Base-by-base conservation (phyloP, 257 asterid species). In the Pogostemon cablin region DNA sequence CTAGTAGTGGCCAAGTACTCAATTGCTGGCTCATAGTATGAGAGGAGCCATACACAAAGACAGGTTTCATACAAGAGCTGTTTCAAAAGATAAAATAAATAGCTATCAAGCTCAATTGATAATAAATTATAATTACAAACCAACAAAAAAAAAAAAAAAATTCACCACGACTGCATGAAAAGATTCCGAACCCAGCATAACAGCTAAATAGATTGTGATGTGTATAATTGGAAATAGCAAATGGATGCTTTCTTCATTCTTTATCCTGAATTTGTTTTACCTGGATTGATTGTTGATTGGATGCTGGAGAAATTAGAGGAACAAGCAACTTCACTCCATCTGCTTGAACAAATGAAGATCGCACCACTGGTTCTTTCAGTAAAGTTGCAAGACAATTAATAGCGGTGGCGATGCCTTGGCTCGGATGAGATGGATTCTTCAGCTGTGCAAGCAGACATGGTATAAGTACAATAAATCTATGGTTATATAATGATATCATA, bases 51-150 rank as follows among this genome's bases (percentile, higher is more conserved):
- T 44, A 90, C 79, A 62, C 96, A 92, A 10, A 90, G 87, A 67
- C 98, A 85, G 61, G 96, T 92, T 82, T 92, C 98, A 39, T 92
- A 92, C 10, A 92, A 89, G 67, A 90, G 96, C 97, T 92, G 97
- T 77, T 69, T 72, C 74, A 79, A 77, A 53, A 64, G 77, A 66
- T 50, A 57, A 50, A 66, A 65, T n/a, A 32, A 46, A 44, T 69
- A 57, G 69, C 38, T 47, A 61, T 63, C 46, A 38, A 55, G 68
- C 38, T 38, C 43, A 48, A 52, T 17, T 9, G 52, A 68, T 17
- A 66, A 52, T 71, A 43, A 6, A 76, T 11, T 56, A 34, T 20
- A 72, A 39, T 11, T 40, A 46, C 9, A 69, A 52, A 57, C 59
- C 7, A 25, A 25, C 25, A 25, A 25, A 25, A 25, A 25, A 25